A percentile compares a stretch with the other conserved stretches of the same genome.
These are phyloP conservation scores for Trichoderma pleuroti DNA, from an alignment of 2,329 filamentous ascomycete genomes.

Conservation along the genomic window DNA sequence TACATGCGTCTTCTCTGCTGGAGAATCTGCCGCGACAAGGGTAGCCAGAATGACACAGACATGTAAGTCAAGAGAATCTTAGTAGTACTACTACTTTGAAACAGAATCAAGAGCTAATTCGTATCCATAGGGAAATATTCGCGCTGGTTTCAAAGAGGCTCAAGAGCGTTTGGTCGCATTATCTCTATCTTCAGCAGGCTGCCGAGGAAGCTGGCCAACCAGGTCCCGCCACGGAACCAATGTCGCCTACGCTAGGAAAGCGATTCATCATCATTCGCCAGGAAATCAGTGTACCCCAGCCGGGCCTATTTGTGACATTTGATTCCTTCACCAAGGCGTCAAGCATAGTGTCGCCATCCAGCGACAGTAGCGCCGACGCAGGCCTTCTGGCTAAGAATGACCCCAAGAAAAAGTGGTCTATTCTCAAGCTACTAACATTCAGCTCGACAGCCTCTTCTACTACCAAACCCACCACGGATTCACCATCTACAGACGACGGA, in stretches of 20 bases:
- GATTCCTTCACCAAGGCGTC: constrained; percentile 41
- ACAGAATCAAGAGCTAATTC: constrained; percentile 20
- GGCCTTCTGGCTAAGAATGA: constrained; percentile 33
- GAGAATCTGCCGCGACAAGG: constrained; percentile 76
- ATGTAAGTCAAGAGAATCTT: constrained; percentile 49
- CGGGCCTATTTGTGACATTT: constrained; percentile 48
- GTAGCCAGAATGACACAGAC: constrained; percentile 61
- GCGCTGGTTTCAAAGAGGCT: constrained; percentile 64
- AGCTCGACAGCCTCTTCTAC: constrained; percentile 22
- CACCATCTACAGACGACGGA: constrained; percentile 40
- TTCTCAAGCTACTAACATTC: constrained; percentile 62
- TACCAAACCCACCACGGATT: not conserved
- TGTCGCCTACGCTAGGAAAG: constrained; percentile 78
- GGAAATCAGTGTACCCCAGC: constrained; percentile 53
- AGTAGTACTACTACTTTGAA: not conserved
- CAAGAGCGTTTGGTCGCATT: constrained; percentile 72
- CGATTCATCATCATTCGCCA: constrained; percentile 85
- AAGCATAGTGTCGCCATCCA: constrained; percentile 24
- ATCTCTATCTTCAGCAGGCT: constrained; percentile 67
- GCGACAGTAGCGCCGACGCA: constrained; percentile 28
- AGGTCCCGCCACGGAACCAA: constrained; percentile 73
- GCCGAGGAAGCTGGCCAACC: constrained; percentile 55
- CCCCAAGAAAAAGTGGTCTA: constrained; percentile 59
- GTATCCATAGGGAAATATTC: constrained; percentile 60
- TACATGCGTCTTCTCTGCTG: constrained; percentile 89